Evolutionary conservation across 78 protist species (phyloP), one percentile per base, ranked within the genome.

Genomic region (Dictyostelium firmibasis): DNA sequence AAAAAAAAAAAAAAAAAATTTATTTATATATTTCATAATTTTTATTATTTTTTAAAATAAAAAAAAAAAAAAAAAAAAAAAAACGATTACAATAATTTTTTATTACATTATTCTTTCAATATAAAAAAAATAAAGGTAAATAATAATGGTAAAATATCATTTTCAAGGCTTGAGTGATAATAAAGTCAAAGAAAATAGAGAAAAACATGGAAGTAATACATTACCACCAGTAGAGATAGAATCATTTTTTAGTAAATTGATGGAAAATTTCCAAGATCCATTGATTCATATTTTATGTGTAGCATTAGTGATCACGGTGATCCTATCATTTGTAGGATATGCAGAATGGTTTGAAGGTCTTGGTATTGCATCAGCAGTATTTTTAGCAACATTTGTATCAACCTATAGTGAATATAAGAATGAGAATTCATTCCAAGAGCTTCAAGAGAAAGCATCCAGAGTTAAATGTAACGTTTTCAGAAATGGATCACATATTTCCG

Each of bases 331-430:
- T 50, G 69, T 95, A n/a, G 97, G 97, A 20, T 95, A 87, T 83
- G 97, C 97, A 29, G 97, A 95, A 35, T 95, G 92, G 92, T 86
- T 95, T 64, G 97, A 95, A 60, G 97, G 97, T 6, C 50, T 95
- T 41, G 97, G 97, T 75, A 95, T 95, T 62, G 97, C 97, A 33
- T 86, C 84, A 7, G 97, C 97, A 23, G 97, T 95, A 31, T 89
- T 95, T 50, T 43, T 95, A 29, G 97, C 97, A 0, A 95, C 97
- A n/a, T 95, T 95, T 36, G 95, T 95, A 29, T 85, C 97, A 20
- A 95, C 97, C 44, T 95, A 95, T 13, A 83, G 92, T 10, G 97
- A 95, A 74, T 95, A 85, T 36, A 85, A 87, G 60, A 95, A 95
- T 29, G 97, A 95, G 44, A 86, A 85, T 69, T 75, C 85, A 35